Evolutionary conservation across 2,329 filamentous ascomycete species (phyloP), one percentile per base, ranked within the genome.

Genomic region (Neoscytalidium dimidiatum): DNA sequence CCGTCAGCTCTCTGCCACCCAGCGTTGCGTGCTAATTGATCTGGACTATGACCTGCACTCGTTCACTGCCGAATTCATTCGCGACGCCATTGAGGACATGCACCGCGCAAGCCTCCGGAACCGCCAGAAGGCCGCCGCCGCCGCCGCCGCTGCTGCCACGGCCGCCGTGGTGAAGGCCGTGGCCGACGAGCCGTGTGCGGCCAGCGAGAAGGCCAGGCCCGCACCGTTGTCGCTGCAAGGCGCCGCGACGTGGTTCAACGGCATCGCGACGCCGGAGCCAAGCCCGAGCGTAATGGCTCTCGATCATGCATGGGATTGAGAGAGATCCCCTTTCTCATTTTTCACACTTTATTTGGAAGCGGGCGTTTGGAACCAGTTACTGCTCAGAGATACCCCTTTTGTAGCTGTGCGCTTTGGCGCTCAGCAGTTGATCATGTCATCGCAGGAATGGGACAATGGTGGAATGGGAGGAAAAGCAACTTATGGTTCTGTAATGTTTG

Each of bases 231-330:
- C 69, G 57, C 58, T 75, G 21, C 67, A 68, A 7, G 73, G 75
- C 19, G 23, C 53, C 11, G 68, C 74, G 46, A 66, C 38, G 9
- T 77, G 75, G 75, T 68, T 64, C 49, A 65, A 73, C 57, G 76
- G 76, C 21, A 66, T 75, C 41, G 72, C 75, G 56, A 78, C 76
- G n/a, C 76, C 76, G 8, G 75, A 76, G 61, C 76, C 75, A n/a
- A 78, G 75, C 67, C 76, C 76, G 26, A 60, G 41, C 41, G 56
- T 60, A 17, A 46, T 33, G 56, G 56, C 56, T 5, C 56, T 60
- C 26, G 56, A 46, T n/a, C 56, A 33, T 33, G 41, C 56, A 6
- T 60, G 56, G 56, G 56, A 60, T 46, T 60, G n/a, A 60, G n/a
- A 56, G 41, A 31, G 28, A 46, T 31, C 41, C 56, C 41, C 28